phyloP scores from a whole-genome alignment of 176 grass and related monocot genomes.

The Bolboschoenus planiculmis region DNA sequence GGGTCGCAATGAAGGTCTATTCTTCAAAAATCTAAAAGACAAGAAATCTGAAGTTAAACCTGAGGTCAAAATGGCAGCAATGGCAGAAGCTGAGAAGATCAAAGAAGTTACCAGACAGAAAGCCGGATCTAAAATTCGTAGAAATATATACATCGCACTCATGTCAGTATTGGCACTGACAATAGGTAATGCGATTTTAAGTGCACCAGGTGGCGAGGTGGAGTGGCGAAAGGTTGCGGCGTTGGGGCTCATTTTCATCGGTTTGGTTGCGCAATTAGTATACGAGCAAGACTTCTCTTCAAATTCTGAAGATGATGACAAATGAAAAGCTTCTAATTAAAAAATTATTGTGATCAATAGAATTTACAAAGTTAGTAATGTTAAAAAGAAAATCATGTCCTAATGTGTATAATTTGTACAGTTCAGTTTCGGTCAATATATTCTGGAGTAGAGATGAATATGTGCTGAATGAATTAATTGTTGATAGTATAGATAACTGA shows the following conservation, averaged over 20 bases:
- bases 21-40: slow-evolving; percentile 77
- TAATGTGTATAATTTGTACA: slow-evolving; percentile 37
- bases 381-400: not conserved
- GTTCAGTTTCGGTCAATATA: slow-evolving; percentile 19
- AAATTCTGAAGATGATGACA: slow-evolving; percentile 28
- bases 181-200: slow-evolving; percentile 52
- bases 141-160: slow-evolving; percentile 71
- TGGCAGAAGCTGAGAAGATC: slow-evolving; percentile 61
- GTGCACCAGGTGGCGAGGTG: slow-evolving; percentile 32
- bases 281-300: slow-evolving; percentile 58
- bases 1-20: slow-evolving; percentile 76
- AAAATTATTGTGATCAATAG: slow-evolving; percentile 1
- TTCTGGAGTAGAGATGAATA: not conserved
- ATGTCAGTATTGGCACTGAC: slow-evolving; percentile 70
- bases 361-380: slow-evolving; percentile 18
- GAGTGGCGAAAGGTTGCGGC: slow-evolving; percentile 81
- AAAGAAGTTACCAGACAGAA: slow-evolving; percentile 42
- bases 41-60: slow-evolving; percentile 36
- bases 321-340: slow-evolving; percentile 34
- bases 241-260: slow-evolving; percentile 72
- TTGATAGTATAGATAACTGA: not conserved
- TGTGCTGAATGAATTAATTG: not conserved
- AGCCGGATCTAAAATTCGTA: slow-evolving; percentile 49
- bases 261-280: slow-evolving; percentile 57
- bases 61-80: slow-evolving; percentile 39